phyloP scores from a whole-genome alignment of 139 green algal species.

The Astrephomene gubernaculifera region DNA sequence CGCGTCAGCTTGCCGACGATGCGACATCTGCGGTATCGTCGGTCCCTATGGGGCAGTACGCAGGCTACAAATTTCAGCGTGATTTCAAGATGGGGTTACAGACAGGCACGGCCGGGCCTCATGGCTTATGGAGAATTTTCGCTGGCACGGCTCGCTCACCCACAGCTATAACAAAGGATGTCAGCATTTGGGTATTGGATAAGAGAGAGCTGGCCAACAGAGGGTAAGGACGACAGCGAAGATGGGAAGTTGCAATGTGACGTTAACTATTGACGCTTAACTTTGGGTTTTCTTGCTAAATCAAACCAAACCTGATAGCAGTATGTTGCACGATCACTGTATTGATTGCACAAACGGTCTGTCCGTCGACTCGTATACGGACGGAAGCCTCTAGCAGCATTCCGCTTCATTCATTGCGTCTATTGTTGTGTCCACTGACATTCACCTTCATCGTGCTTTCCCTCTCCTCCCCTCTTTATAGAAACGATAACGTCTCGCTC shows the following conservation, averaged over 20 bases:
- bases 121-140: constrained; percentile 56
- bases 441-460: too few species aligned
- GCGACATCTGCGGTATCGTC: not conserved
- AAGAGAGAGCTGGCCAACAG: constrained; percentile 67
- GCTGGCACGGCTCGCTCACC: not conserved
- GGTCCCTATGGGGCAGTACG: not conserved
- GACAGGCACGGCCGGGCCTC: constrained; percentile 28
- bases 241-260: not conserved
- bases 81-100: not conserved
- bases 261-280: too few species aligned
- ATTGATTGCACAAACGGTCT: too few species aligned
- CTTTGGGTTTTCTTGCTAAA: too few species aligned
- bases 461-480: too few species aligned
- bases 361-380: too few species aligned
- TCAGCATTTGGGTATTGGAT: constrained; percentile 83
- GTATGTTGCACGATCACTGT: too few species aligned
- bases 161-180: constrained; percentile 51
- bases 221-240: constrained; percentile 20
- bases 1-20: not conserved
- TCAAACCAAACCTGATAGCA: too few species aligned
- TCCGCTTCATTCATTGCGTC: too few species aligned
- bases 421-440: too few species aligned
- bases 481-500: too few species aligned
- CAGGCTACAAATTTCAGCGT: not conserved
- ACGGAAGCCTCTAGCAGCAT: too few species aligned